These are phyloP conservation scores for Macadamia tetraphylla DNA, from an alignment of 164 flowering plant species.

Conservation along the genomic window DNA sequence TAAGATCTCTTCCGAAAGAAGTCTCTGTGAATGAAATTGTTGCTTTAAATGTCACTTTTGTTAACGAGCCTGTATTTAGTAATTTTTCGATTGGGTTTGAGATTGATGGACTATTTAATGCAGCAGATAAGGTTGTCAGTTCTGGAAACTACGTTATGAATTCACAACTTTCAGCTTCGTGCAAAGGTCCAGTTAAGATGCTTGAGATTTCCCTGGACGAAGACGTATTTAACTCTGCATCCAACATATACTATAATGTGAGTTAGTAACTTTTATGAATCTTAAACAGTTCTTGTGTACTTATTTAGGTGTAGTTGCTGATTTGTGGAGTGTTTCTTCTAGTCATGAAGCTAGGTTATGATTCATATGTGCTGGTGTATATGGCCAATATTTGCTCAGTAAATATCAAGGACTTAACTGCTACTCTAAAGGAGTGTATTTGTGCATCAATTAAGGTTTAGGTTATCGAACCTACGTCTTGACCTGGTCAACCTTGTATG, in stretches of 20 bases:
- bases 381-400: background rate
- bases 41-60: conserved; percentile 57
- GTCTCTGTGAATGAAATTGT: conserved; percentile 15
- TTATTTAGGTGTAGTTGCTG: too few relatives aligned
- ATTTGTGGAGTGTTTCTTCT: too few relatives aligned
- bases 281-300: background rate
- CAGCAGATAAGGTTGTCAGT: conserved; percentile 11
- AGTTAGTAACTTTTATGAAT: conserved; percentile 12
- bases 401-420: background rate
- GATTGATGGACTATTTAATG: conserved; percentile 70
- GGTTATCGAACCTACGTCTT: background rate
- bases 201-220: conserved; percentile 69
- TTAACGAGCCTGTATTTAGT: conserved; percentile 45
- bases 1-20: conserved; percentile 69
- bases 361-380: too few relatives aligned
- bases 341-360: too few relatives aligned
- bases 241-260: conserved; percentile 57
- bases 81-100: conserved; percentile 65
- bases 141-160: conserved; percentile 13
- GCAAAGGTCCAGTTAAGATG: conserved; percentile 53
- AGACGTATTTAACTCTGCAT: conserved; percentile 65
- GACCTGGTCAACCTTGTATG: background rate
- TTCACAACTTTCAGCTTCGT: conserved; percentile 22
- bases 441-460: background rate
- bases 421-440: background rate